phyloP scores from a whole-genome alignment of 2,329 filamentous ascomycete species.

The Epichloe uncinata region DNA sequence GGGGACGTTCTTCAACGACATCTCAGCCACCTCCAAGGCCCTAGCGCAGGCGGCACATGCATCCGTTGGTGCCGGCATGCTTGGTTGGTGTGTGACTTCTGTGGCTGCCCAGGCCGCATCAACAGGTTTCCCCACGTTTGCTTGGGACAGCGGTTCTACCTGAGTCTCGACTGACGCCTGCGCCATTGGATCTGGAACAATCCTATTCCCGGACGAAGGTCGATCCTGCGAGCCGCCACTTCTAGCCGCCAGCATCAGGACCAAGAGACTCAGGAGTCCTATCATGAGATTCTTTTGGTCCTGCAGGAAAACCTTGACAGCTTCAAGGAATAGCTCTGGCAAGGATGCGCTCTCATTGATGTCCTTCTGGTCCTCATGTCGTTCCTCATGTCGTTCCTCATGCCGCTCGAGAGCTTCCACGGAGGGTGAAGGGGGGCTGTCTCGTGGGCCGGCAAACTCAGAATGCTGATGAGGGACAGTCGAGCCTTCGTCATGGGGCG shows the following conservation, averaged over 20 bases:
- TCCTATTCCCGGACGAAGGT: background rate
- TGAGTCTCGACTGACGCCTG: background rate
- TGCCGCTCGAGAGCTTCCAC: constrained; percentile 17
- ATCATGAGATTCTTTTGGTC: constrained; percentile 50
- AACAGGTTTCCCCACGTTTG: background rate
- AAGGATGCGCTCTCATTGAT: constrained; percentile 33
- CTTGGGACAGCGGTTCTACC: background rate
- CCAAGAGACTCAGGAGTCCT: constrained; percentile 36
- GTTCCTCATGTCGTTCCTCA: too few relatives aligned
- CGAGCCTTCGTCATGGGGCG: constrained; percentile 7
- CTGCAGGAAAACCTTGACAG: constrained; percentile 37
- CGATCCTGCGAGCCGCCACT: constrained; percentile 12
- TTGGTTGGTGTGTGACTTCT: constrained; percentile 3
- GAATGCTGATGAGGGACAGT: constrained; percentile 5
- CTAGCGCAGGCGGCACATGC: constrained; percentile 12
- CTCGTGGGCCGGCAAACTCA: constrained; percentile 5
- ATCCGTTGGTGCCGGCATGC: constrained; percentile 7
- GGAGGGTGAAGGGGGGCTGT: constrained; percentile 10
- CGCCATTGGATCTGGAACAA: background rate
- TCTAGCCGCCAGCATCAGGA: constrained; percentile 35
- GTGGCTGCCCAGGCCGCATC: constrained; percentile 18
- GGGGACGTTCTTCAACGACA: background rate
- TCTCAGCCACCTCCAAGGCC: constrained; percentile 1
- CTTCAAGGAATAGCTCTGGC: constrained; percentile 39
- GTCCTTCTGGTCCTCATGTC: too few relatives aligned